Evolutionary conservation across 768 basidiomycete species (phyloP).

Genomic region (Tricholoma matsutake): DNA sequence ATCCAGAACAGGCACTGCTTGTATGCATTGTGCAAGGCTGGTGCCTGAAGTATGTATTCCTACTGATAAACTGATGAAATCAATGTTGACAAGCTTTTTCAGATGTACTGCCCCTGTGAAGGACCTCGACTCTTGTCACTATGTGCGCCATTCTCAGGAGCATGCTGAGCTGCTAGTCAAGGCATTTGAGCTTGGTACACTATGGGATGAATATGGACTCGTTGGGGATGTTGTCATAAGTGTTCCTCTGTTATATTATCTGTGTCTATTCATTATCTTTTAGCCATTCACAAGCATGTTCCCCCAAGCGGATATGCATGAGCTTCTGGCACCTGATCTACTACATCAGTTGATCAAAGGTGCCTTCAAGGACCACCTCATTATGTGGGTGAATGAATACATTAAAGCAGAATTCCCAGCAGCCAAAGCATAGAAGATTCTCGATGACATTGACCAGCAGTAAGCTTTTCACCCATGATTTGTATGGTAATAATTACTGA

Average conservation of each 20-base stretch:
- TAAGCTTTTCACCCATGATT: background rate
- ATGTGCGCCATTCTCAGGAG: background rate
- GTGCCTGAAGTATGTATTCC: background rate
- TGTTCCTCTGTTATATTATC: background rate
- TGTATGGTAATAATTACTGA: background rate
- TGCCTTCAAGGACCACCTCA: background rate
- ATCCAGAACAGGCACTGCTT: too few relatives aligned
- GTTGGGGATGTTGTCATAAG: background rate
- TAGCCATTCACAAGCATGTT: conserved; percentile 4
- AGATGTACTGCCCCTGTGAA: background rate
- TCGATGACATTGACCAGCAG: background rate
- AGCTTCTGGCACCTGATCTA: background rate
- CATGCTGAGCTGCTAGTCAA: background rate
- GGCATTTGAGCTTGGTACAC: background rate
- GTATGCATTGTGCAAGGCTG: background rate
- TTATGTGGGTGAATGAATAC: background rate
- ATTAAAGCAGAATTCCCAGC: background rate
- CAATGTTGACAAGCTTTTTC: background rate
- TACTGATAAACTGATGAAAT: background rate
- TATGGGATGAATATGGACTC: background rate
- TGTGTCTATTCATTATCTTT: background rate
- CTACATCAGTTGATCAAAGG: background rate
- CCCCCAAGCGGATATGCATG: background rate
- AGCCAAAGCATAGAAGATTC: background rate
- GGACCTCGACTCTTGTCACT: background rate